phyloP scores from a whole-genome alignment of 1,139 yeast genomes.

The Zygoascus hellenicus region DNA sequence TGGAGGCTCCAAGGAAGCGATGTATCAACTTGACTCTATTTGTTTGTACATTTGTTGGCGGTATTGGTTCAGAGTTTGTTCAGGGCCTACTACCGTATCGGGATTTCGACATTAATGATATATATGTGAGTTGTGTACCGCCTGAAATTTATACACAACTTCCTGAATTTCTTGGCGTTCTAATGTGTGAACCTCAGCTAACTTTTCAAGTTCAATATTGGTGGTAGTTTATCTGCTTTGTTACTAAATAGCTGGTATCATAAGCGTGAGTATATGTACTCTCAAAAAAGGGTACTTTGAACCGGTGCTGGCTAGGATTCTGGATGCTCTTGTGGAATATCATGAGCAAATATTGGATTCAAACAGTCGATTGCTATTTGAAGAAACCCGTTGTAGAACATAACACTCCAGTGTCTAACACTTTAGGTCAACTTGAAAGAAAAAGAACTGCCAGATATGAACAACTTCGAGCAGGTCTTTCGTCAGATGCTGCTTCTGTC shows the following conservation, averaged over 20 bases:
- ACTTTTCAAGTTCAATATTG: conserved; percentile 29
- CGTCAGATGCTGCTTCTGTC: neutral
- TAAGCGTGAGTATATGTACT: conserved; percentile 25
- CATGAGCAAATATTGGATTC: too few relatives aligned
- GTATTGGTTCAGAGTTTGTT: conserved; percentile 49
- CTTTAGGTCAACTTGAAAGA: conserved; percentile 26
- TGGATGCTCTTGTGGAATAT: neutral
- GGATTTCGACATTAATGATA: conserved; percentile 6
- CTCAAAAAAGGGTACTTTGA: neutral
- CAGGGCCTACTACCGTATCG: conserved; percentile 32
- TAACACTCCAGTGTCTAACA: neutral
- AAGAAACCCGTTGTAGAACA: too few relatives aligned
- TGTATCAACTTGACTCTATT: conserved; percentile 40
- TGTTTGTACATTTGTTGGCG: conserved; percentile 43
- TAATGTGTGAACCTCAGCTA: conserved; percentile 1
- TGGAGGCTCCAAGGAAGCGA: conserved; percentile 42
- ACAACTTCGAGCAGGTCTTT: conserved; percentile 22
- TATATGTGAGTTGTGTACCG: conserved; percentile 1
- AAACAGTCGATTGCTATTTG: too few relatives aligned
- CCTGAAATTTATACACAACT: neutral
- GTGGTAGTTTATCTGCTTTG: conserved; percentile 33
- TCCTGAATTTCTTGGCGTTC: neutral
- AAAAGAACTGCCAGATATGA: conserved; percentile 30
- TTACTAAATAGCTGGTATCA: conserved; percentile 34
- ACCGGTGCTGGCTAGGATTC: neutral